phyloP scores from a whole-genome alignment of 2,329 filamentous ascomycete species.

The Metarhizium sp. region DNA sequence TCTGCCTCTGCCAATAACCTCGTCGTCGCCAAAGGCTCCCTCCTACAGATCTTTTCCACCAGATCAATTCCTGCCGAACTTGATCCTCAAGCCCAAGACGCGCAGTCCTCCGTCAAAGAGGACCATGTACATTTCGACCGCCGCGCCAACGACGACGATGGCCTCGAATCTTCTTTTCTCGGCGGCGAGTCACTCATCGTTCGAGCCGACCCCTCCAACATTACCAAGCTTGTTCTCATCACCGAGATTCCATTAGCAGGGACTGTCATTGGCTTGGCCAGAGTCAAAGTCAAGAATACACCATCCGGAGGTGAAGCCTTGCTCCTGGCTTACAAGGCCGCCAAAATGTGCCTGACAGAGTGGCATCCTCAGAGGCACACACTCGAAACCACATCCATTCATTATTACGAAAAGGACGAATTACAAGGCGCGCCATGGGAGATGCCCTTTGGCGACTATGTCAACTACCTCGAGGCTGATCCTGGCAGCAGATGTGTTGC shows the following conservation, averaged over 20 bases:
- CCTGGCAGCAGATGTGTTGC: constrained; percentile 89
- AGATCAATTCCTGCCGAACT: constrained; percentile 58
- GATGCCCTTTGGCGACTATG: constrained; percentile 61
- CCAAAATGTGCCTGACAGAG: constrained; percentile 85
- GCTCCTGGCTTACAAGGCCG: constrained; percentile 77
- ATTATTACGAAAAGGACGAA: constrained; percentile 96
- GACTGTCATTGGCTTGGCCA: constrained; percentile 72
- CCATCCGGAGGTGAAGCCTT: constrained; percentile 77
- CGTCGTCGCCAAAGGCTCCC: constrained; percentile 81
- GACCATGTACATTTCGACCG: constrained; percentile 39
- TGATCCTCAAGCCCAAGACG: constrained; percentile 32
- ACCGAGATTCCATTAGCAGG: constrained; percentile 78
- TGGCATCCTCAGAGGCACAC: constrained; percentile 78
- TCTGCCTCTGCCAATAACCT: constrained; percentile 72
- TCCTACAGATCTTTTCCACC: constrained; percentile 82
- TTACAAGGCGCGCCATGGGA: constrained; percentile 76
- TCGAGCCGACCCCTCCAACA: constrained; percentile 53
- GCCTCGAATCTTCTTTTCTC: constrained; percentile 57
- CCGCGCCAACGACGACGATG: constrained; percentile 50
- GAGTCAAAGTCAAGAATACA: constrained; percentile 62
- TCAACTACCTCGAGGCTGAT: constrained; percentile 78
- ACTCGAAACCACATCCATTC: constrained; percentile 84
- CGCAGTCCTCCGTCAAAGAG: constrained; percentile 23
- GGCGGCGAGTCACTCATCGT: constrained; percentile 52
- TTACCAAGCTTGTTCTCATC: constrained; percentile 73